A percentile compares a stretch with the other conserved stretches of the same genome.
These are phyloP conservation scores for Hemisphaericaspora lyxosophila DNA, from an alignment of 1,139 yeast genomes.

Conservation along the genomic window DNA sequence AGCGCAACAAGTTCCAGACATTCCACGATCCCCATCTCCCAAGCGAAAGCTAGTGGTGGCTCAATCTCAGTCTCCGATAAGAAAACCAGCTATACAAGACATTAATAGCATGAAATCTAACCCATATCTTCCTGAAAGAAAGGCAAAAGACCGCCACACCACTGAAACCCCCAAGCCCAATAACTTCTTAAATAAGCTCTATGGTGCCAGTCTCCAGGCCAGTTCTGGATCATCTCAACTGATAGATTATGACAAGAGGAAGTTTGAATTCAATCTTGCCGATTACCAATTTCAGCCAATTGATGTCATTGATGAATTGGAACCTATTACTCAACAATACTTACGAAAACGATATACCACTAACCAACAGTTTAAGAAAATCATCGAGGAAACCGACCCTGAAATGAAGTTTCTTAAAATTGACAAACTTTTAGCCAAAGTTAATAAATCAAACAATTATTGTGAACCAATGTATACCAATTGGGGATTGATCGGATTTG, in stretches of 20 bases:
- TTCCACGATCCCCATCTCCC: slow-evolving; percentile 12
- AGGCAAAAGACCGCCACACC: background rate
- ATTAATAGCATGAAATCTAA: background rate
- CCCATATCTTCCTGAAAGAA: background rate
- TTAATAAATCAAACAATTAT: slow-evolving; percentile 62
- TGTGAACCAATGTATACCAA: slow-evolving; percentile 69
- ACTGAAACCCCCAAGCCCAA: no score
- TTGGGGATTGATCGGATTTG: slow-evolving; percentile 72
- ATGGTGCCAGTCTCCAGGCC: slow-evolving; percentile 11
- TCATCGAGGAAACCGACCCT: slow-evolving; percentile 12
- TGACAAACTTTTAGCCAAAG: slow-evolving; percentile 61
- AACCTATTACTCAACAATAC: slow-evolving; percentile 17
- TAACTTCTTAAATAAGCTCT: slow-evolving; percentile 17
- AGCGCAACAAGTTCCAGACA: slow-evolving; percentile 6
- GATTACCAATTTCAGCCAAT: slow-evolving; percentile 9
- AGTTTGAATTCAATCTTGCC: slow-evolving; percentile 21
- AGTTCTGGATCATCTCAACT: slow-evolving; percentile 7
- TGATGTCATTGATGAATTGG: slow-evolving; percentile 20
- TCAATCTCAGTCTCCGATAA: background rate
- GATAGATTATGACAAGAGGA: slow-evolving; percentile 22
- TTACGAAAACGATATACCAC: slow-evolving; percentile 47
- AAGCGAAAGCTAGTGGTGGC: background rate
- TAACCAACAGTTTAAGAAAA: slow-evolving; percentile 22
- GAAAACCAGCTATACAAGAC: background rate
- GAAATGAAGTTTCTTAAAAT: slow-evolving; percentile 55